A percentile compares a stretch with the other conserved stretches of the same genome.
Evolutionary conservation across 1,284 basidiomycete species (phyloP).

Genomic region (Ustilago tritici): DNA sequence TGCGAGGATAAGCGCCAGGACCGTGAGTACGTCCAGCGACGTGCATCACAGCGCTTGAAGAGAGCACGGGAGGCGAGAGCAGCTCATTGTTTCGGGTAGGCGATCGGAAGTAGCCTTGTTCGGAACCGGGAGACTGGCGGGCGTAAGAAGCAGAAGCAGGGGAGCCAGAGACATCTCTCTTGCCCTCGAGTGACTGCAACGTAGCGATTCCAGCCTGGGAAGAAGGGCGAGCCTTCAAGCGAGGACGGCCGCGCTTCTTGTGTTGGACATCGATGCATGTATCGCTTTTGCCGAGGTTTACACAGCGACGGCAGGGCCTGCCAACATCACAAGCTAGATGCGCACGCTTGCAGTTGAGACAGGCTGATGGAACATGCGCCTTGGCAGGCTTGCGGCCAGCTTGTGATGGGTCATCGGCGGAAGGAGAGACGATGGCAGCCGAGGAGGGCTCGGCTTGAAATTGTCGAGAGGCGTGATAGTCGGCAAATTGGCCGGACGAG

Average conservation of each 20-base stretch:
- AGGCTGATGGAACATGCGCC: slow-evolving; percentile 57
- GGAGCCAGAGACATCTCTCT: slow-evolving; percentile 34
- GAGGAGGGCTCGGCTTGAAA: neutral
- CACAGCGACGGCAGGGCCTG: slow-evolving; percentile 57
- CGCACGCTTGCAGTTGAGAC: slow-evolving; percentile 61
- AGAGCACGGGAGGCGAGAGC: slow-evolving; percentile 33
- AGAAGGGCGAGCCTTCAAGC: slow-evolving; percentile 52
- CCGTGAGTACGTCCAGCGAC: slow-evolving; percentile 40
- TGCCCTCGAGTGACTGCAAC: slow-evolving; percentile 30
- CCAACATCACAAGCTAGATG: slow-evolving; percentile 61
- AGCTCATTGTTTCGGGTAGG: slow-evolving; percentile 26
- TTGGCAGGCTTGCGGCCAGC: slow-evolving; percentile 52
- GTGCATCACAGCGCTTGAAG: slow-evolving; percentile 32
- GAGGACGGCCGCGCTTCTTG: slow-evolving; percentile 61
- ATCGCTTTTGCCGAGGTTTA: slow-evolving; percentile 60
- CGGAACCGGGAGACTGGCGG: slow-evolving; percentile 40
- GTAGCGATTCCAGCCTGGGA: slow-evolving; percentile 35
- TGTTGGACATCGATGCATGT: slow-evolving; percentile 64
- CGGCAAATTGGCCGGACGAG: slow-evolving; percentile 23
- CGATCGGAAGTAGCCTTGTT: slow-evolving; percentile 44
- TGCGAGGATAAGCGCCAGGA: slow-evolving; percentile 26
- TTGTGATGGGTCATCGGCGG: slow-evolving; percentile 18
- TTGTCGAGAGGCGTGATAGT: slow-evolving; percentile 10
- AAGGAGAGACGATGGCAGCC: slow-evolving; percentile 24
- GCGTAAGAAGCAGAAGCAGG: slow-evolving; percentile 39